Base-by-base conservation (phyloP, 2,329 filamentous ascomycete species). In the Lachnellula hyalina region DNA sequence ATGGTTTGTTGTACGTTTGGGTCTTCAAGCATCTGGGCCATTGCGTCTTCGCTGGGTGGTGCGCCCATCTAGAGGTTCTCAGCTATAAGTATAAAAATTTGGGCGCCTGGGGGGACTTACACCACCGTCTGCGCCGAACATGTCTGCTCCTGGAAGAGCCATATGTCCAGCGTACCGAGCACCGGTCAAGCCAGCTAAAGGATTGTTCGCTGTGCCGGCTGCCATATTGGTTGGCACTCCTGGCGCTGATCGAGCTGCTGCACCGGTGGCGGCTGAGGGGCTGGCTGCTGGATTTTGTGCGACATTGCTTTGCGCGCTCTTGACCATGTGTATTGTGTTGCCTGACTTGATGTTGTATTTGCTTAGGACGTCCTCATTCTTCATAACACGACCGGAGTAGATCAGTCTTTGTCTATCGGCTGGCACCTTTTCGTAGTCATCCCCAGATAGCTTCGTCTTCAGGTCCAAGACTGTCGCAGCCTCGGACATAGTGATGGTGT, bases 321-420 rank as follows among this genome's bases (percentile, higher is more conserved):
- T 96, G 67, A 99, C 94, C 66, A 99, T 82, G 72, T 99, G 94
- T 64, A 99, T 85, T 17, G 93, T 97, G 73, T 97, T 94, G 61
- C 92, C 91, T 61, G 90, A 81, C 79, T 96, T 96, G 73, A 99
- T 92, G 78, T 96, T 97, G 77, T 95, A 95, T 54, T 84, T 83
- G 61, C 80, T 84, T 44, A 99, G 76, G 0, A 88, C 86, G 66
- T 99, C 93, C 56, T 87, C 84, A 71, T 99, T 94, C 77, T 97
- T 99, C 76, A 99, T 84, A 58, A 99, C 93, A 58, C 93, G 87
- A 51, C 94, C 94, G 5, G 93, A 96, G 78, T 97, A 99, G 75
- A 99, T 99, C 61, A 99, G 80, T 58, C 94, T 89, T 75, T 97
- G 93, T 64, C 91, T 84, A 68, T 96, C 90, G 52, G 86, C 80